Percentiles rank a stretch among this genome's conserved stretches.
phyloP scores from a whole-genome alignment of 2,329 filamentous ascomycete species.

The Fusarium sulawesiense region DNA sequence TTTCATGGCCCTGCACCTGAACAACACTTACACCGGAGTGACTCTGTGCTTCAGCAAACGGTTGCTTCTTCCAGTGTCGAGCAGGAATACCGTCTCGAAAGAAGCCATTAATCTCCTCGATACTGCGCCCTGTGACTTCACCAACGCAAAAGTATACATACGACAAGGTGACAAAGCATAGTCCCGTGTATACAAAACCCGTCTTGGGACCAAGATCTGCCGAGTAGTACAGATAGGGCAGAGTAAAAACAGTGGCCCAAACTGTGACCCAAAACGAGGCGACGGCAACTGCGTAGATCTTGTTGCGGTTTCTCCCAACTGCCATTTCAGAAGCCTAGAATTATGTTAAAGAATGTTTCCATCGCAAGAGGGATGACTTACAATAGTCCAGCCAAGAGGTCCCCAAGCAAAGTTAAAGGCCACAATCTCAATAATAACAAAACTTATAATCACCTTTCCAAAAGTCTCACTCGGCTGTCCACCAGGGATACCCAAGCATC shows the following conservation, averaged over 20 bases:
- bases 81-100: slow-evolving; percentile 46
- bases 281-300: slow-evolving; percentile 51
- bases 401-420: slow-evolving; percentile 60
- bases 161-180: slow-evolving; percentile 48
- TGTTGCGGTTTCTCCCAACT: slow-evolving; percentile 58
- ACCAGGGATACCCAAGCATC: slow-evolving; percentile 54
- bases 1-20: slow-evolving; percentile 9
- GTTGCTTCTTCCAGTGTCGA: slow-evolving; percentile 44
- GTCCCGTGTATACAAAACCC: slow-evolving; percentile 53
- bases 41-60: slow-evolving; percentile 17
- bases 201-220: slow-evolving; percentile 53
- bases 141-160: slow-evolving; percentile 55
- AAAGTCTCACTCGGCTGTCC: slow-evolving; percentile 43
- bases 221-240: slow-evolving; percentile 56
- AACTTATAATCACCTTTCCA: slow-evolving; percentile 55
- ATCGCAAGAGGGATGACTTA: not conserved
- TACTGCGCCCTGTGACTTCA: slow-evolving; percentile 46
- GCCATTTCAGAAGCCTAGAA: slow-evolving; percentile 57
- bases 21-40: not conserved
- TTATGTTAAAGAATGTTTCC: not conserved
- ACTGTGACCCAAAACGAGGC: slow-evolving; percentile 58
- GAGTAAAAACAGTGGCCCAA: slow-evolving; percentile 55
- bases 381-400: slow-evolving; percentile 54
- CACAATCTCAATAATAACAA: slow-evolving; percentile 56
- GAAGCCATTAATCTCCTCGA: slow-evolving; percentile 48